Conservation (phyloP, 2,329 filamentous ascomycete species). For the Aspergillus sergii region DNA sequence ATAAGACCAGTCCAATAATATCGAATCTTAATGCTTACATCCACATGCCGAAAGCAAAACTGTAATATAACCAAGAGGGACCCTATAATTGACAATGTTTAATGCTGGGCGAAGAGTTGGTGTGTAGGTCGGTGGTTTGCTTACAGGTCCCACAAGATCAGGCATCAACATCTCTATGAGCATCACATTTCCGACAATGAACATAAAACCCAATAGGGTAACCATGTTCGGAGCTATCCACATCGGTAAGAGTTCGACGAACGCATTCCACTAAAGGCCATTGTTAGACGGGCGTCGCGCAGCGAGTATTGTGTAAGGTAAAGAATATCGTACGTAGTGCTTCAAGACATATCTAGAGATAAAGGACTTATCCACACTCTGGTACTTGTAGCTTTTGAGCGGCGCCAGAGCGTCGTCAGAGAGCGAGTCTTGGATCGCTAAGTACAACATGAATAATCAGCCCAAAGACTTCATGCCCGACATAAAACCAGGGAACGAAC, state of each 20-base stretch:
- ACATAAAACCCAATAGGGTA: slow-evolving; percentile 90
- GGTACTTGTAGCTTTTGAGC: slow-evolving; percentile 96
- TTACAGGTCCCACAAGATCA: slow-evolving; percentile 84
- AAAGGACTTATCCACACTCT: slow-evolving; percentile 91
- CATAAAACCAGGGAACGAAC: slow-evolving; percentile 24
- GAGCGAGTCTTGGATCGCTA: slow-evolving; percentile 59
- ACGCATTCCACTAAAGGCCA: slow-evolving; percentile 82
- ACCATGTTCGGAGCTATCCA: slow-evolving; percentile 99
- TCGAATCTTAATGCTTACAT: slow-evolving; percentile 60
- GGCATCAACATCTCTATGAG: slow-evolving; percentile 79
- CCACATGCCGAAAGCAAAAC: slow-evolving; percentile 93
- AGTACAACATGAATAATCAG: background rate
- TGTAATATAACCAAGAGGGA: slow-evolving; percentile 91
- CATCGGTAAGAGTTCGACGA: slow-evolving; percentile 86
- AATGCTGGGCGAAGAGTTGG: slow-evolving; percentile 12
- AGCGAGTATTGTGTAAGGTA: no score
- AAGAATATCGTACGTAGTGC: slow-evolving; percentile 75
- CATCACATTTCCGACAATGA: slow-evolving; percentile 82
- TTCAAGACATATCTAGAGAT: slow-evolving; percentile 91
- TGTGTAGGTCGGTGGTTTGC: slow-evolving; percentile 32
- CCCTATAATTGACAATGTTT: slow-evolving; percentile 54
- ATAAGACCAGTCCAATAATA: background rate
- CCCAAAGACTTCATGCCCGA: background rate
- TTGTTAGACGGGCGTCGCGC: slow-evolving; percentile 9
- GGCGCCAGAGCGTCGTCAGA: slow-evolving; percentile 90